Percentiles rank a stretch among this genome's conserved stretches.
Evolutionary conservation across 306 rosid species (phyloP).

Genomic region (Prunus fruticosa): DNA sequence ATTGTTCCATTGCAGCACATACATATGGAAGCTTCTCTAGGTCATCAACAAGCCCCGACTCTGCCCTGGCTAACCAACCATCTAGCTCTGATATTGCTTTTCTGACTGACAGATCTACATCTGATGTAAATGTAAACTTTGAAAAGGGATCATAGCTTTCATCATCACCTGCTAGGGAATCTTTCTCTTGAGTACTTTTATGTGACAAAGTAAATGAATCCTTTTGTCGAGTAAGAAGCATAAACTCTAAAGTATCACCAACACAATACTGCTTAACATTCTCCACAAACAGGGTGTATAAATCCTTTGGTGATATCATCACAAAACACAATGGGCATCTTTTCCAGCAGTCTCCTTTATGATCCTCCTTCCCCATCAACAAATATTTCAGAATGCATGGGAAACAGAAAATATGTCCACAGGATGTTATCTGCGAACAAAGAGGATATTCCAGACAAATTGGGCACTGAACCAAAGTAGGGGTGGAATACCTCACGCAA

Average conservation of each 20-base stretch:
- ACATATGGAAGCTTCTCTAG: slow-evolving; percentile 92
- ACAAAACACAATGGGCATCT: slow-evolving; percentile 92
- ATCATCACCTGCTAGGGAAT: slow-evolving; percentile 18
- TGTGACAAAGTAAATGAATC: slow-evolving; percentile 50
- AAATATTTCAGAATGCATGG: slow-evolving; percentile 86
- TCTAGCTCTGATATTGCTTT: slow-evolving; percentile 84
- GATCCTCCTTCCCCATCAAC: slow-evolving; percentile 85
- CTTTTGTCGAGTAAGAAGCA: slow-evolving; percentile 65
- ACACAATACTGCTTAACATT: slow-evolving; percentile 59
- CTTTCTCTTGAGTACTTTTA: slow-evolving; percentile 48
- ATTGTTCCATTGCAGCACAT: slow-evolving; percentile 87
- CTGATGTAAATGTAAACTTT: slow-evolving; percentile 82
- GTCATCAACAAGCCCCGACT: slow-evolving; percentile 88
- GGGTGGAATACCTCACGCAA: slow-evolving; percentile 74
- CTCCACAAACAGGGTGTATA: slow-evolving; percentile 75
- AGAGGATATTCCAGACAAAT: slow-evolving; percentile 91
- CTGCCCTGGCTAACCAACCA: slow-evolving; percentile 88
- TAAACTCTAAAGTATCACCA: slow-evolving; percentile 67
- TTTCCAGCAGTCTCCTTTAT: slow-evolving; percentile 89
- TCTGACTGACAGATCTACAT: slow-evolving; percentile 80
- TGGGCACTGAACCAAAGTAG: slow-evolving; percentile 79
- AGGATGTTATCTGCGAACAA: slow-evolving; percentile 93
- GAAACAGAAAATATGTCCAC: slow-evolving; percentile 95
- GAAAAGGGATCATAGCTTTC: slow-evolving; percentile 66
- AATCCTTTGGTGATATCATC: slow-evolving; percentile 78